Percentiles rank a stretch among this genome's conserved stretches.
phyloP scores from a whole-genome alignment of 1,284 basidiomycete species.

The Papiliotrema fonsecae region DNA sequence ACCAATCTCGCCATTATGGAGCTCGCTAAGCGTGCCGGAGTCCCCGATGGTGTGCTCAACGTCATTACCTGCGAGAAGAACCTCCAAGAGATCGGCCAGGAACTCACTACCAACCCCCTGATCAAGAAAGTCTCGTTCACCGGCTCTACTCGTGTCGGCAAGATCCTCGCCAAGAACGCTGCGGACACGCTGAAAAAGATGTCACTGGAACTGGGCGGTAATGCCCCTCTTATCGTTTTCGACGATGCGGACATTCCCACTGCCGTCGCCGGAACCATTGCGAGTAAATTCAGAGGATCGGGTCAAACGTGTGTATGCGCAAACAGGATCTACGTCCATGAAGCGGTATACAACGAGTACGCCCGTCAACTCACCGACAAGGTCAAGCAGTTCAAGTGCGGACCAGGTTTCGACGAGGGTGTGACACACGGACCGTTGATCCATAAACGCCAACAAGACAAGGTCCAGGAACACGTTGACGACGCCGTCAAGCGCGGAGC shows the following conservation, averaged over 20 bases:
- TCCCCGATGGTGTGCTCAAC: slow-evolving; percentile 94
- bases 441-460: slow-evolving; percentile 76
- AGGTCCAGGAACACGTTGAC: slow-evolving; percentile 81
- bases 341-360: slow-evolving; percentile 47
- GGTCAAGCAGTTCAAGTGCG: slow-evolving; percentile 85
- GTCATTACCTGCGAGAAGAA: slow-evolving; percentile 61
- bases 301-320: slow-evolving; percentile 71
- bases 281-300: slow-evolving; percentile 85
- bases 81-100: slow-evolving; percentile 41
- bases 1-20: slow-evolving; percentile 68
- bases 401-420: slow-evolving; percentile 76
- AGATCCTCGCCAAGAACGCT: slow-evolving; percentile 77
- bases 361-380: slow-evolving; percentile 40
- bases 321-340: slow-evolving; percentile 45
- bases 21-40: slow-evolving; percentile 79
- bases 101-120: slow-evolving; percentile 40
- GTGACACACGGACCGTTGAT: slow-evolving; percentile 93
- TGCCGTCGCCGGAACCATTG: slow-evolving; percentile 84
- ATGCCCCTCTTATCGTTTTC: slow-evolving; percentile 61
- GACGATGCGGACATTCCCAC: slow-evolving; percentile 91
- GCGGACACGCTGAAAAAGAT: slow-evolving; percentile 87
- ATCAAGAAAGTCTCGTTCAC: slow-evolving; percentile 84
- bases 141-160: slow-evolving; percentile 82
- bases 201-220: slow-evolving; percentile 61
- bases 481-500: slow-evolving; percentile 80